Evolutionary conservation across 257 asterid species (phyloP).

Genomic region (Solanum boliviense): DNA sequence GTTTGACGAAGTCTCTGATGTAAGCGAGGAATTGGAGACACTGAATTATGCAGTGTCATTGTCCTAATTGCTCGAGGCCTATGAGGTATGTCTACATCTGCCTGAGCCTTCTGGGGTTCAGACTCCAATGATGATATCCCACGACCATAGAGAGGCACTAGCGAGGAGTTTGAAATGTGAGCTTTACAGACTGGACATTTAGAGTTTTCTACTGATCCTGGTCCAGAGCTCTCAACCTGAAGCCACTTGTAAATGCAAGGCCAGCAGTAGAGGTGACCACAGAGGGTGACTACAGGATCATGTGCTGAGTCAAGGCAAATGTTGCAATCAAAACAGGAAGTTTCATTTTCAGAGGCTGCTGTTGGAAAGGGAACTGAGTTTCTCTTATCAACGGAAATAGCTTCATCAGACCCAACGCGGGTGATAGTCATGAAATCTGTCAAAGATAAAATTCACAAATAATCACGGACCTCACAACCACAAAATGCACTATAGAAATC

Average conservation of each 20-base stretch:
- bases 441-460: not conserved
- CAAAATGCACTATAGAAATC: not conserved
- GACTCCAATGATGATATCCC: conserved; percentile 45
- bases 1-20: conserved; percentile 18
- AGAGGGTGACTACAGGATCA: conserved; percentile 78
- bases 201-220: conserved; percentile 42
- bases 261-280: conserved; percentile 95
- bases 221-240: conserved; percentile 41
- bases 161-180: conserved; percentile 42
- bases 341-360: conserved; percentile 27
- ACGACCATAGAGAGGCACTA: conserved; percentile 80
- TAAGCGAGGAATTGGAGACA: conserved; percentile 20
- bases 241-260: conserved; percentile 92
- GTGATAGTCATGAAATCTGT: conserved; percentile 47
- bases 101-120: conserved; percentile 32
- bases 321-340: conserved; percentile 71
- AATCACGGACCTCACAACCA: not conserved
- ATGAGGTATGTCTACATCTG: conserved; percentile 44
- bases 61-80: conserved; percentile 54
- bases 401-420: conserved; percentile 27
- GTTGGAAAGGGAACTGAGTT: conserved; percentile 20
- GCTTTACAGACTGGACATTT: conserved; percentile 79
- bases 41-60: conserved; percentile 8
- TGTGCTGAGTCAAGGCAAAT: conserved; percentile 71
- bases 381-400: conserved; percentile 23